Conservation (phyloP, 1,284 basidiomycete genomes). For the Coriolopsis trogii region DNA sequence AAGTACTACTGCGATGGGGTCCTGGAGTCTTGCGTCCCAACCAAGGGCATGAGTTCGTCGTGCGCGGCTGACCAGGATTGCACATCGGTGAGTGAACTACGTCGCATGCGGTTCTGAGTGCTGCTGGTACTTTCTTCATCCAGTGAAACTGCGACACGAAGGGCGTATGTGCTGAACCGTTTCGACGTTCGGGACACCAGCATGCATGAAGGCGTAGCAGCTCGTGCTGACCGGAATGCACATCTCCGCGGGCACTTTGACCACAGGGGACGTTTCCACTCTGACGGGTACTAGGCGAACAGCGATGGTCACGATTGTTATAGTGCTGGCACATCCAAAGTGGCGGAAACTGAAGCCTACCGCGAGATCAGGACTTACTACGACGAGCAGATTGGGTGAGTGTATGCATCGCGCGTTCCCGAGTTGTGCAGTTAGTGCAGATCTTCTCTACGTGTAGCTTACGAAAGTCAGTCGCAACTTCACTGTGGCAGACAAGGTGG, state of each 20-base stretch:
- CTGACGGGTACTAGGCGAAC: too few species aligned
- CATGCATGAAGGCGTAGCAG: slow-evolving; percentile 46
- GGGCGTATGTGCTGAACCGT: slow-evolving; percentile 36
- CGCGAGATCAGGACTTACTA: slow-evolving; percentile 57
- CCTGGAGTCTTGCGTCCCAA: slow-evolving; percentile 47
- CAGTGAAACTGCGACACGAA: slow-evolving; percentile 31
- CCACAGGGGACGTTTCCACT: slow-evolving; percentile 23
- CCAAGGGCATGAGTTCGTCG: slow-evolving; percentile 44
- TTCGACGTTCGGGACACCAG: slow-evolving; percentile 40
- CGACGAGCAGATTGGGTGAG: slow-evolving; percentile 55
- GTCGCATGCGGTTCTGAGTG: background rate
- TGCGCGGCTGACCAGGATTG: slow-evolving; percentile 67
- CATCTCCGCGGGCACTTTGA: slow-evolving; percentile 8
- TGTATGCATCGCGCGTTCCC: background rate
- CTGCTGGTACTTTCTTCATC: background rate
- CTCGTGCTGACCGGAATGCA: slow-evolving; percentile 14
- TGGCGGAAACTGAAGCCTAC: slow-evolving; percentile 47
- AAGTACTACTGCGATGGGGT: slow-evolving; percentile 60
- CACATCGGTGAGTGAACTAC: slow-evolving; percentile 36
- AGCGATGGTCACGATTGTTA: slow-evolving; percentile 48
- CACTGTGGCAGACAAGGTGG: slow-evolving; percentile 29
- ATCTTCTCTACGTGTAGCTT: slow-evolving; percentile 19
- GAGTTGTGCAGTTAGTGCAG: background rate
- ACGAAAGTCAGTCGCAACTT: slow-evolving; percentile 31
- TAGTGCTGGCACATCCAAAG: slow-evolving; percentile 50